Evolutionary conservation across 805 yeast genomes (phyloP).

Genomic region (Lipomyces anomalus): DNA sequence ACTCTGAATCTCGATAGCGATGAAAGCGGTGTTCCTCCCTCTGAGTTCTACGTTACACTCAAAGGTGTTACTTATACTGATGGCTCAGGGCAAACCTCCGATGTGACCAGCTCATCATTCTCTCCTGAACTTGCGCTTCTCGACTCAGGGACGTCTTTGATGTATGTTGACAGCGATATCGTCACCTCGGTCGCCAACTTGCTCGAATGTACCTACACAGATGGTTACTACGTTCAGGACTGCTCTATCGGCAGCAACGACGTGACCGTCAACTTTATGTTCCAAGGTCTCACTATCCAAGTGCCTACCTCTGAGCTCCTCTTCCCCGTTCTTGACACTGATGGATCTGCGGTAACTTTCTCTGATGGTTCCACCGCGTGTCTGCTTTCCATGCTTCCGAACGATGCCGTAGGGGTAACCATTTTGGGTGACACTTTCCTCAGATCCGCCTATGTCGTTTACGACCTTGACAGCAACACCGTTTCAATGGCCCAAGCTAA

Average conservation of each 20-base stretch:
- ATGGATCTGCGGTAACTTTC: conserved; percentile 18
- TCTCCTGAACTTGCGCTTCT: conserved; percentile 39
- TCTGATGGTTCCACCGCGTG: conserved; percentile 25
- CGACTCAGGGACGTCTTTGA: conserved; percentile 52
- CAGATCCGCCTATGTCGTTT: conserved; percentile 60
- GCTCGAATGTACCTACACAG: conserved; percentile 38
- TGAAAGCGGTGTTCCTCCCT: conserved; percentile 10
- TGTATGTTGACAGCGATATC: conserved; percentile 42
- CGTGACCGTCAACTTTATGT: conserved; percentile 40
- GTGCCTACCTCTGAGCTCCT: conserved; percentile 39
- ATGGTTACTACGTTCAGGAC: conserved; percentile 39
- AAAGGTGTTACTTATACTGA: conserved; percentile 7
- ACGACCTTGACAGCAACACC: conserved; percentile 53
- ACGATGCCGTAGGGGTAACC: conserved; percentile 28
- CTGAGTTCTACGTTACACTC: conserved; percentile 20
- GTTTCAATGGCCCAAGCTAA: conserved; percentile 51
- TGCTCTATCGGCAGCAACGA: conserved; percentile 33
- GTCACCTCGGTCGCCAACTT: conserved; percentile 30
- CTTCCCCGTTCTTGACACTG: conserved; percentile 11
- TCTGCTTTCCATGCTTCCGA: conserved; percentile 29
- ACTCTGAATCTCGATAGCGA: conserved; percentile 7
- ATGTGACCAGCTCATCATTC: conserved; percentile 3
- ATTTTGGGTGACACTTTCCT: conserved; percentile 64
- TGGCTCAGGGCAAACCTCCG: conserved; percentile 10
- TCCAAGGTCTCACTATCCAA: conserved; percentile 46